Base-by-base conservation (phyloP, 2,329 filamentous ascomycete genomes). In the Thermothelomyces thermophilus region DNA sequence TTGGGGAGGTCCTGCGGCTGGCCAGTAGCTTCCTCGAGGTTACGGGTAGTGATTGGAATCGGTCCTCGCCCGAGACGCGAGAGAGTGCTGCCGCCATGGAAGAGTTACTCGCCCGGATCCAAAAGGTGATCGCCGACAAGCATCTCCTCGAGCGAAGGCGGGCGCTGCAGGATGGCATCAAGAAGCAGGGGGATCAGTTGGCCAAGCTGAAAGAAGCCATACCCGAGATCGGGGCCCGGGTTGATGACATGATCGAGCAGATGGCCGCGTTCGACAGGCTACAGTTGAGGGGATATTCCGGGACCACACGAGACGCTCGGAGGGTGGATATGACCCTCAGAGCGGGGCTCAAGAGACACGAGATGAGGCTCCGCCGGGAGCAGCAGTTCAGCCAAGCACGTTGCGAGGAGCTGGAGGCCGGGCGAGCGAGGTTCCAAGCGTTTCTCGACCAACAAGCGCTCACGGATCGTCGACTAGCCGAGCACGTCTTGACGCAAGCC, bases 401-500 rank as follows among this genome's bases (percentile, higher is more conserved):
- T 13, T 10, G 35, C 22, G 2, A 26, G 16, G 16, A 16, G 30
- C 22, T 45, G 9, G 5, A 28, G 2, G 24, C 11, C 19, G n/a
- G 10, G 22, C 28, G 6, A n/a, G 37, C 24, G 16, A 9, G 13
- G 4, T 7, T 33, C 9, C 24, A 41, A 14, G 31, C 24, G 1
- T 46, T 50, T 34, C 34, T 51, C 20, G 19, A 39, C n/a, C 16
- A 28, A 2, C 28, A 50, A 14, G 16, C 26, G 11, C 30, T 16
- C 24, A 20, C 13, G 5, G 35, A 41, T 19, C 40, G 41, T 10
- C 30, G 31, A 16, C 35, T 11, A 13, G 51, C 54, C 17, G 44
- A 50, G 44, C 17, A 41, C 2, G 16, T 44, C 24, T 30, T 56
- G 43, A 24, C 36, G 20, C 17, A 41, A 13, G 40, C 42, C 9